These are phyloP conservation scores for Quercus robur DNA, from an alignment of 306 rosid species.

Conservation along the genomic window DNA sequence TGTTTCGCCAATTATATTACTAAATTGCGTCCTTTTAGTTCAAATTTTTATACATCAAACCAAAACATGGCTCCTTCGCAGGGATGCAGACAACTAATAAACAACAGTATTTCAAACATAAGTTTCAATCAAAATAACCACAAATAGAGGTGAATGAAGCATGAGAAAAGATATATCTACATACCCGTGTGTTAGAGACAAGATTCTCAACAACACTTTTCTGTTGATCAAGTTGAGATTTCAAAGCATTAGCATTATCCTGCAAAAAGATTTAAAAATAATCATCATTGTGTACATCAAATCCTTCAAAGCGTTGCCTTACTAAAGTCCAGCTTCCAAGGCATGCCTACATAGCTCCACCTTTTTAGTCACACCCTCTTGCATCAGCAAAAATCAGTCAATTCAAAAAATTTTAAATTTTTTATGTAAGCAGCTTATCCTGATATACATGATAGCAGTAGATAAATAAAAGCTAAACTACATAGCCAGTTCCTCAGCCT, in stretches of 20 bases:
- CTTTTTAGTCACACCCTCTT: constrained; percentile 16
- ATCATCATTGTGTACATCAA: neutral
- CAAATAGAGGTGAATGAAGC: neutral
- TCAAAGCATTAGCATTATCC: constrained; percentile 93
- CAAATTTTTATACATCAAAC: neutral
- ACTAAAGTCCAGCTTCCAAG: constrained; percentile 4
- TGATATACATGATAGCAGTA: neutral
- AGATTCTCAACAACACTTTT: constrained; percentile 90
- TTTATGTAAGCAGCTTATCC: neutral
- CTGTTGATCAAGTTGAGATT: constrained; percentile 95
- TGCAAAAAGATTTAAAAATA: constrained; percentile 36
- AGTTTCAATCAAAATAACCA: neutral
- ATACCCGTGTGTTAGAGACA: constrained; percentile 87
- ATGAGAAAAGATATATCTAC: constrained; percentile 14
- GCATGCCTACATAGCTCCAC: neutral
- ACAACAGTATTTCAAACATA: neutral
- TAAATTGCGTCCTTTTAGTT: neutral
- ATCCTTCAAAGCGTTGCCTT: neutral
- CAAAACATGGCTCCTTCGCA: neutral
- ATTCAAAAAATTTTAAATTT: neutral
- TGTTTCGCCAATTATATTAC: neutral
- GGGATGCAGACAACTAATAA: neutral
- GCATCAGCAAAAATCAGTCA: constrained; percentile 20
- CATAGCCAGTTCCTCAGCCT: constrained; percentile 4
- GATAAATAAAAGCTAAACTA: constrained; percentile 5